phyloP scores from a whole-genome alignment of 2,329 filamentous ascomycete genomes.

The Aureobasidium namibiae region DNA sequence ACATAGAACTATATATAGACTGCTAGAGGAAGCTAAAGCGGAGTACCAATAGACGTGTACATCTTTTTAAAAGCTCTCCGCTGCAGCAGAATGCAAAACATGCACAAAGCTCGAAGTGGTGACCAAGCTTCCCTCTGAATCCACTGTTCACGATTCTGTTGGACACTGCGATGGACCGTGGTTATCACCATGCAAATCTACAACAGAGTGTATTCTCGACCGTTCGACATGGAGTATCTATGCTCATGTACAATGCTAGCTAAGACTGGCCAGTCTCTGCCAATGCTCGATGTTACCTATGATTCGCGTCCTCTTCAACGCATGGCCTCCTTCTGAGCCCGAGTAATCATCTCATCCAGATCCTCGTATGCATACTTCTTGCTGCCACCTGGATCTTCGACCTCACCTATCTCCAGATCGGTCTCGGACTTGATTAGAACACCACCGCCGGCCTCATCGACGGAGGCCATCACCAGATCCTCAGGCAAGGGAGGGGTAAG shows the following conservation, averaged over 20 bases:
- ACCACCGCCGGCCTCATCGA: background rate
- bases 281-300: background rate
- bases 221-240: too few relatives aligned
- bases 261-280: background rate
- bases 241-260: background rate
- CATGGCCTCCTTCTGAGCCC: constrained; percentile 1
- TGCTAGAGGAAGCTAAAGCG: background rate
- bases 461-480: background rate
- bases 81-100: background rate
- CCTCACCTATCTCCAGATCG: constrained; percentile 4
- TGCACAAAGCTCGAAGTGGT: background rate
- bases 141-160: too few relatives aligned
- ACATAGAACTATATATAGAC: too few relatives aligned
- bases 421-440: background rate
- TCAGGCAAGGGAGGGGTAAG: constrained; percentile 1
- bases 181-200: too few relatives aligned
- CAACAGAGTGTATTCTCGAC: too few relatives aligned
- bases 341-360: constrained; percentile 2
- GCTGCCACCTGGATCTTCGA: background rate
- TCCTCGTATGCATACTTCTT: background rate
- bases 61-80: too few relatives aligned
- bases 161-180: too few relatives aligned
- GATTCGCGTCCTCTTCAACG: background rate
- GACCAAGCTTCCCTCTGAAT: too few relatives aligned
- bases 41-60: background rate